Evolutionary conservation across 345 rosid species (phyloP), one percentile per base, ranked within the genome.

Genomic region (Rubroshorea leprosula): DNA sequence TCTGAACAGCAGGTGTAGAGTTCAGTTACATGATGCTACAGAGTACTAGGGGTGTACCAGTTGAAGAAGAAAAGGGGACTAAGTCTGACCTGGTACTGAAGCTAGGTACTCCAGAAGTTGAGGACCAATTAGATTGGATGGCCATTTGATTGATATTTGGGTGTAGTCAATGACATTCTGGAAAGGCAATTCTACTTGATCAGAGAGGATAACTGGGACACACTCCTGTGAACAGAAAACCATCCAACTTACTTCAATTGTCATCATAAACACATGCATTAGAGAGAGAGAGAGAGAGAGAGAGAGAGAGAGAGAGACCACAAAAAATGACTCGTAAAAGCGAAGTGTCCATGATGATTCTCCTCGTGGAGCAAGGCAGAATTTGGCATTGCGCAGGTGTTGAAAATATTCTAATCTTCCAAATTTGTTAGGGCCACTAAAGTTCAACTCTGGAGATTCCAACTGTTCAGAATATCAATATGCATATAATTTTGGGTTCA

Each of bases 281-380:
- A 16, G 53, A 23, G 47, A 10, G 1, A 12, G 19, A 0, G 55
- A 20, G 53, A 53, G 44, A 47, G 69, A 45, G 63, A 15, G 68
- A 49, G 56, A 38, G 55, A 67, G 45, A 61, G 65, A 72, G 59
- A 70, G 74, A 74, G 69, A 49, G 58, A 93, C 99, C 95, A 85
- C 96, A 80, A 93, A 89, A 68, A 76, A 93, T 0, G 97, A 84
- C 70, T 93, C 97, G 2, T 89, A 93, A 67, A 93, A 89, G 58
- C 99, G 83, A 71, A 89, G 97, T 1, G 99, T 89, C 99, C 99
- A 89, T 15, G 97, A 93, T 70, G 99, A 93, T 65, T 89, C 96
- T 54, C 99, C 97, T 16, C 97, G 86, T 24, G 99, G 99, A 55
- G 96, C 94, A 20, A 89, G 90, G 73, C 99, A 93, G 75, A 93